Evolutionary conservation across 441 rosid genomes (phyloP), one percentile per base, ranked within the genome.

Genomic region (Populus hybrid): DNA sequence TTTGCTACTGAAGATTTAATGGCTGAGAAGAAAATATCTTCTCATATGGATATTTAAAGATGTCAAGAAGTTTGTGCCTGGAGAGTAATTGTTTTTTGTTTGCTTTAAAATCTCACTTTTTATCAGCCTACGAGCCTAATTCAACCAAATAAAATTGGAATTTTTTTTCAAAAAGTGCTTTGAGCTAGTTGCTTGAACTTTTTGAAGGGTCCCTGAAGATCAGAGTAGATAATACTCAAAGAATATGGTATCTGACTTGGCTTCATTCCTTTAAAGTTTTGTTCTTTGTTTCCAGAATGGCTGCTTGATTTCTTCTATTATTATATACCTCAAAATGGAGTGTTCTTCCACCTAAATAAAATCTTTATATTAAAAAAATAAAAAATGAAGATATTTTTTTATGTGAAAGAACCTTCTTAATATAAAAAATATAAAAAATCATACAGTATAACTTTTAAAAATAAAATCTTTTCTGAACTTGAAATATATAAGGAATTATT

Each of bases 241-340:
- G 18, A 80, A 46, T 14, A 46, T 12, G 34, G 65, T 8, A 42
- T 32, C 7, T 24, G 26, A 9, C 63, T 57, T 38, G 69, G 72
- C 76, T 36, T 71, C 83, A 77, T 80, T 30, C 82, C 81, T 77
- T 80, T 82, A 67, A 82, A 73, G 85, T 30, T 67, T 77, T 70
- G 76, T 35, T 7, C 50, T 59, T 23, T 26, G 67, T 80, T 73
- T 70, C 74, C 74, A 57, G 30, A 8, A 79, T 79, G 66, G 57
- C 21, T 35, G 34, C 61, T 23, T 65, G 8, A 23, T 23, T 65
- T n/a, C 30, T 21, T 24, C 7, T 24, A 24, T 65, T 65, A 65
- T 24, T 65, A 65, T 24, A 65, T 11, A 26, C 11, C 14, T 24
- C 2, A 65, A 65, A 28, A 65, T 65, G 69, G 69, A 65, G 26